These are phyloP conservation scores for Tolypocladium ovalisporum DNA, from an alignment of 2,329 filamentous ascomycete genomes.

Conservation along the genomic window DNA sequence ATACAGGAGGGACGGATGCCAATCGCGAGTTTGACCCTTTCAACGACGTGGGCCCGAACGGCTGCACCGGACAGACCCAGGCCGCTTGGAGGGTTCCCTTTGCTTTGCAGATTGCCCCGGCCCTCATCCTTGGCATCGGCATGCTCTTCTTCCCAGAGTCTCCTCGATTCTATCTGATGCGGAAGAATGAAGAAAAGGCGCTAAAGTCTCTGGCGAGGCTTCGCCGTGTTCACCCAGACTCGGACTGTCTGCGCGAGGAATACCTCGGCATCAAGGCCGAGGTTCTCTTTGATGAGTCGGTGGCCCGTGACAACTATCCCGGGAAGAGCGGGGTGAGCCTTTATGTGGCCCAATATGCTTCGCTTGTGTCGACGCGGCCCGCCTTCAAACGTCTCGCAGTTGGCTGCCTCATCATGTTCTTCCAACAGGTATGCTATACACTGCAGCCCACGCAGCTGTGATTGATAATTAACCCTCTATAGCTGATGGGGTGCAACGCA, in stretches of 20 bases:
- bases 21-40: slow-evolving; percentile 30
- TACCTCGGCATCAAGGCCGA: slow-evolving; percentile 25
- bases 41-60: slow-evolving; percentile 25
- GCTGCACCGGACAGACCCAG: slow-evolving; percentile 32
- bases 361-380: slow-evolving; percentile 17
- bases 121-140: slow-evolving; percentile 41
- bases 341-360: slow-evolving; percentile 18
- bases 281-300: slow-evolving; percentile 22
- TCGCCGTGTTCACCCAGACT: slow-evolving; percentile 20
- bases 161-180: slow-evolving; percentile 22
- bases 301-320: slow-evolving; percentile 15
- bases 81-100: slow-evolving; percentile 36
- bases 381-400: slow-evolving; percentile 35
- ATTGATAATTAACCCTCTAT: slow-evolving; percentile 11
- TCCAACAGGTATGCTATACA: slow-evolving; percentile 41
- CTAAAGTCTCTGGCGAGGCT: slow-evolving; percentile 18
- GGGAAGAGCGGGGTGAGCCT: slow-evolving; percentile 17
- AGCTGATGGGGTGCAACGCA: slow-evolving; percentile 36
- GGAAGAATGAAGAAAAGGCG: slow-evolving; percentile 17
- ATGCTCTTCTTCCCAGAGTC: slow-evolving; percentile 40
- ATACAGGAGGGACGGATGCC: slow-evolving; percentile 28
- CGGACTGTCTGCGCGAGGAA: slow-evolving; percentile 17
- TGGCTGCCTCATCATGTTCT: slow-evolving; percentile 43
- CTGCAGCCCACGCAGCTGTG: too few species aligned
- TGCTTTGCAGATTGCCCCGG: slow-evolving; percentile 41